Conservation (phyloP, 2,329 filamentous ascomycete species). For the Chaetoscypha palmicola region DNA sequence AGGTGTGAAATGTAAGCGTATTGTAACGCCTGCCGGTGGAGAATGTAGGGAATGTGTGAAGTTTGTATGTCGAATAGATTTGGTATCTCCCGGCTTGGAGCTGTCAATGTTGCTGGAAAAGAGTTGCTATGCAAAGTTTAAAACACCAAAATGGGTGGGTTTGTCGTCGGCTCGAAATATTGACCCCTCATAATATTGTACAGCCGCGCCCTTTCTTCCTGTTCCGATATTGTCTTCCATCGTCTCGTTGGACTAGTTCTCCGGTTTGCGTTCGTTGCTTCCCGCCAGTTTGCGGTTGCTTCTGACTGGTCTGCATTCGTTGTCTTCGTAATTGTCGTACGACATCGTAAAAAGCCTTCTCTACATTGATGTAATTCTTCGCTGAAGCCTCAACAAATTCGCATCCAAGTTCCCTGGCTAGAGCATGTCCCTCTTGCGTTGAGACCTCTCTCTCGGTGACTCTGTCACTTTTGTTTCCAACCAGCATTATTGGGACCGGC, state of each 20-base stretch:
- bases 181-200: conserved; percentile 30
- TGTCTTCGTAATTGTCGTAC: conserved; percentile 84
- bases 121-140: conserved; percentile 10
- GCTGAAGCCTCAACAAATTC: conserved; percentile 96
- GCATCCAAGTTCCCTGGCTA: conserved; percentile 87
- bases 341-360: conserved; percentile 97
- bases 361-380: conserved; percentile 97
- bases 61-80: background rate
- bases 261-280: conserved; percentile 18
- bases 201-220: conserved; percentile 21
- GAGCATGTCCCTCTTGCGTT: conserved; percentile 86
- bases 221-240: conserved; percentile 24
- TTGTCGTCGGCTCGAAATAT: background rate
- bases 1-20: conserved; percentile 20
- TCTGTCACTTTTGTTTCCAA: conserved; percentile 97
- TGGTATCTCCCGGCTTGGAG: background rate
- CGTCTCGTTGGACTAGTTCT: conserved; percentile 24
- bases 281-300: conserved; percentile 18
- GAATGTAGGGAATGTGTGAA: conserved; percentile 8
- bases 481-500: conserved; percentile 89
- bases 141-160: conserved; percentile 3
- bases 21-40: conserved; percentile 24
- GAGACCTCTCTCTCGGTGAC: conserved; percentile 95
- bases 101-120: background rate
- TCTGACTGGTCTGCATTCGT: conserved; percentile 43